Percentiles rank a stretch among this genome's conserved stretches.
These are phyloP conservation scores for Iris macrosiphon DNA, from an alignment of 106 monocot genomes.

Conservation along the genomic window DNA sequence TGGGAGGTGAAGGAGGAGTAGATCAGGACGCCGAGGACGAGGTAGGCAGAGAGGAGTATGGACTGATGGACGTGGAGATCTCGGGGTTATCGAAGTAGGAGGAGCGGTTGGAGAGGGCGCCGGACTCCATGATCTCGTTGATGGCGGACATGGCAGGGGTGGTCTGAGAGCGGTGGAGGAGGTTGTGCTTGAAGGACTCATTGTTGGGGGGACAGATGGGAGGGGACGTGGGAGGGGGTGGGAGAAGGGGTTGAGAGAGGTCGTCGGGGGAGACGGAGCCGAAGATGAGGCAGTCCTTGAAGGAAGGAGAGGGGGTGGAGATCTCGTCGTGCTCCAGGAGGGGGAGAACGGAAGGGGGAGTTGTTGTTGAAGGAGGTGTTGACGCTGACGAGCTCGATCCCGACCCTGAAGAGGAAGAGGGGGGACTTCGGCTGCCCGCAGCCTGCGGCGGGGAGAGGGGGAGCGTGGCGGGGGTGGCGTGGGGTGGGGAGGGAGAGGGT, in stretches of 20 bases:
- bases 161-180: constrained; percentile 53
- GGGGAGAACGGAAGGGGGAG: constrained; percentile 3
- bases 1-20: constrained; percentile 39
- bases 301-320: not conserved
- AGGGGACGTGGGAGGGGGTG: not conserved
- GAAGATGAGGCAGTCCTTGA: too few relatives aligned
- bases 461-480: too few relatives aligned
- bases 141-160: constrained; percentile 68
- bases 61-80: constrained; percentile 49
- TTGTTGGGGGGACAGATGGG: not conserved
- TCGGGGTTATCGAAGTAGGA: too few relatives aligned
- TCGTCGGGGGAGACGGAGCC: too few relatives aligned
- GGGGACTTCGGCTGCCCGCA: too few relatives aligned
- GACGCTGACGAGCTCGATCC: too few relatives aligned
- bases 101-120: constrained; percentile 1
- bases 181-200: not conserved
- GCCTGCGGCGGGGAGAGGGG: too few relatives aligned
- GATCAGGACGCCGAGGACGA: constrained; percentile 56
- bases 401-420: too few relatives aligned
- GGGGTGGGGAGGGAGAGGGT: too few relatives aligned
- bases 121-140: constrained; percentile 1
- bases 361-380: too few relatives aligned
- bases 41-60: constrained; percentile 53
- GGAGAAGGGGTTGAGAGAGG: not conserved
- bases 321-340: too few relatives aligned